Evolutionary conservation across 1,284 basidiomycete genomes (phyloP).

Genomic region (Moesziomyces globuligerus): DNA sequence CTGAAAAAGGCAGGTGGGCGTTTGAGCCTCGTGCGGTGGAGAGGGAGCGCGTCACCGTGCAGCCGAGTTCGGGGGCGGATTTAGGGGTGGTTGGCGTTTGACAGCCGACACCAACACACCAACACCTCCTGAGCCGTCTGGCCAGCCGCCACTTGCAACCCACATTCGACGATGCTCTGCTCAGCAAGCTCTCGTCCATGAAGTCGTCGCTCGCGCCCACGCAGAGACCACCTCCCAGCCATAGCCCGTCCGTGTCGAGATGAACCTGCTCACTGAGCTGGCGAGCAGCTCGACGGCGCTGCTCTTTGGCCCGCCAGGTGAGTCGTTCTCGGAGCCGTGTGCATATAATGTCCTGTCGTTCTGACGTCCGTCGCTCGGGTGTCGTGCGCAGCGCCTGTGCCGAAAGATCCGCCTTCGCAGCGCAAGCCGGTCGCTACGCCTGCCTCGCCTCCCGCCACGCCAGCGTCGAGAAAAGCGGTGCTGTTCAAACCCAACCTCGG

Average conservation of each 20-base stretch:
- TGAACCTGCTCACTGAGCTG: conserved; percentile 18
- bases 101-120: conserved; percentile 19
- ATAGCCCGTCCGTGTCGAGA: background rate
- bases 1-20: too few species aligned
- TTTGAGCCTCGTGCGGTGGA: too few species aligned
- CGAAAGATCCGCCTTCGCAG: conserved; percentile 15
- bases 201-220: background rate
- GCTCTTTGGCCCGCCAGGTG: conserved; percentile 26
- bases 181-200: too few species aligned
- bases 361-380: background rate
- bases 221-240: too few species aligned
- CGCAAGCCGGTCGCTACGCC: background rate
- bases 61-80: conserved; percentile 2
- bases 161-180: too few species aligned
- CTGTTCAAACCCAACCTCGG: conserved; percentile 20
- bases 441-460: background rate
- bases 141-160: too few species aligned
- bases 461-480: conserved; percentile 1
- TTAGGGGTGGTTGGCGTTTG: too few species aligned
- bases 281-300: conserved; percentile 19
- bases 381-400: conserved; percentile 7
- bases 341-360: background rate
- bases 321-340: background rate
- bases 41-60: conserved; percentile 4
- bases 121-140: conserved; percentile 2